Evolutionary conservation across 805 yeast species (phyloP).

Genomic region (Brettanomyces nanus): DNA sequence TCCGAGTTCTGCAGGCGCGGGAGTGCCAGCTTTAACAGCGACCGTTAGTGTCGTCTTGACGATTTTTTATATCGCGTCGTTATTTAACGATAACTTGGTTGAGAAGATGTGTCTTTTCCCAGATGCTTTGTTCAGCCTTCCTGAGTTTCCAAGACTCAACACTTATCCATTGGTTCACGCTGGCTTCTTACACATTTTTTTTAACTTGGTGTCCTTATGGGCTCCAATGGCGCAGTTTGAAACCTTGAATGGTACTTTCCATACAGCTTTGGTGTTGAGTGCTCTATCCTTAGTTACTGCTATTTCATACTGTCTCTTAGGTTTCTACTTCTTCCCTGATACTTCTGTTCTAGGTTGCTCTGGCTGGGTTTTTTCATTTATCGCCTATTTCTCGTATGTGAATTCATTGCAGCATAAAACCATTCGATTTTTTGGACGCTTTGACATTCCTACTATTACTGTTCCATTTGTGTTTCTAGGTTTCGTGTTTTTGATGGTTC

Average conservation of each 20-base stretch:
- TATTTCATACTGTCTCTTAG: slow-evolving; percentile 47
- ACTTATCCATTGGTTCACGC: slow-evolving; percentile 67
- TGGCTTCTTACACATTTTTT: slow-evolving; percentile 49
- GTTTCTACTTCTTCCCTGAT: slow-evolving; percentile 41
- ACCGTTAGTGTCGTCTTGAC: slow-evolving; percentile 53
- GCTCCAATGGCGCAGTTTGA: slow-evolving; percentile 63
- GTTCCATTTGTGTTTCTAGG: slow-evolving; percentile 50
- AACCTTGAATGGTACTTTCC: slow-evolving; percentile 68
- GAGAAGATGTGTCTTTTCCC: slow-evolving; percentile 46
- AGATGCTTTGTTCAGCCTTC: slow-evolving; percentile 35
- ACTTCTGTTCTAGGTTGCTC: slow-evolving; percentile 59
- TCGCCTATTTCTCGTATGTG: slow-evolving; percentile 49
- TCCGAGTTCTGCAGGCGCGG: not conserved
- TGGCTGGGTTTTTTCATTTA: slow-evolving; percentile 65
- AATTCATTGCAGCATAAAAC: slow-evolving; percentile 13
- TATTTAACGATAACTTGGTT: slow-evolving; percentile 19
- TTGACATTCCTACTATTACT: slow-evolving; percentile 48
- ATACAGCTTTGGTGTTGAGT: slow-evolving; percentile 76
- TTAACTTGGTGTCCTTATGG: slow-evolving; percentile 50
- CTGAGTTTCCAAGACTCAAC: slow-evolving; percentile 48
- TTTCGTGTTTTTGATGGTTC: slow-evolving; percentile 43
- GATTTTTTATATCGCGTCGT: slow-evolving; percentile 33
- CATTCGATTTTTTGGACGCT: slow-evolving; percentile 22
- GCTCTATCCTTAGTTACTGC: slow-evolving; percentile 64
- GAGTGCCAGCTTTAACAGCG: slow-evolving; percentile 43